These are phyloP conservation scores for Pichia sp. DNA, from an alignment of 1,139 yeast species.

Conservation along the genomic window DNA sequence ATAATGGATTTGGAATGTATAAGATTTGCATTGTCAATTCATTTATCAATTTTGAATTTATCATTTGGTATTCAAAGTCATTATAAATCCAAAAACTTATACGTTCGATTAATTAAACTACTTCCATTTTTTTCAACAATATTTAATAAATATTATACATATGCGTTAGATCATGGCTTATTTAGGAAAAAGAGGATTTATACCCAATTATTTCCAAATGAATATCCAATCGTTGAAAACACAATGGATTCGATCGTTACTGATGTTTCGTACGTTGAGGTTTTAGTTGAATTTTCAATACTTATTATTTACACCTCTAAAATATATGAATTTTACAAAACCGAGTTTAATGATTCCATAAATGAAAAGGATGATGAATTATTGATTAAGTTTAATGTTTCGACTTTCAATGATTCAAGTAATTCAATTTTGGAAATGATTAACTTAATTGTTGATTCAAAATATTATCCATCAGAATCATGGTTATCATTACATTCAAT, in stretches of 20 bases:
- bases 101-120: constrained; percentile 15
- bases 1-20: constrained; percentile 49
- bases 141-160: constrained; percentile 48
- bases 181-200: constrained; percentile 55
- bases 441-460: constrained; percentile 4
- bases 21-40: constrained; percentile 55
- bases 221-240: constrained; percentile 56
- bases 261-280: constrained; percentile 66
- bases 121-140: constrained; percentile 21
- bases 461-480: constrained; percentile 51
- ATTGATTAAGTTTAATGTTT: constrained; percentile 2
- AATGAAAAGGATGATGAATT: background rate
- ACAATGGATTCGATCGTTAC: constrained; percentile 73
- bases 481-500: constrained; percentile 47
- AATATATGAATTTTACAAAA: constrained; percentile 10
- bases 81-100: constrained; percentile 16
- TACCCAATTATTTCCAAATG: constrained; percentile 61
- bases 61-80: constrained; percentile 23
- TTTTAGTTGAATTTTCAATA: constrained; percentile 61
- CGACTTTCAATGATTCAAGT: constrained; percentile 3
- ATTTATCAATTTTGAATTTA: constrained; percentile 36
- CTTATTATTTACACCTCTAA: constrained; percentile 47
- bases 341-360: constrained; percentile 3
- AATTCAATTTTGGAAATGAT: constrained; percentile 4
- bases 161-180: constrained; percentile 42